Evolutionary conservation across 2,329 filamentous ascomycete species (phyloP).

Genomic region (Fusarium euwallaceae): DNA sequence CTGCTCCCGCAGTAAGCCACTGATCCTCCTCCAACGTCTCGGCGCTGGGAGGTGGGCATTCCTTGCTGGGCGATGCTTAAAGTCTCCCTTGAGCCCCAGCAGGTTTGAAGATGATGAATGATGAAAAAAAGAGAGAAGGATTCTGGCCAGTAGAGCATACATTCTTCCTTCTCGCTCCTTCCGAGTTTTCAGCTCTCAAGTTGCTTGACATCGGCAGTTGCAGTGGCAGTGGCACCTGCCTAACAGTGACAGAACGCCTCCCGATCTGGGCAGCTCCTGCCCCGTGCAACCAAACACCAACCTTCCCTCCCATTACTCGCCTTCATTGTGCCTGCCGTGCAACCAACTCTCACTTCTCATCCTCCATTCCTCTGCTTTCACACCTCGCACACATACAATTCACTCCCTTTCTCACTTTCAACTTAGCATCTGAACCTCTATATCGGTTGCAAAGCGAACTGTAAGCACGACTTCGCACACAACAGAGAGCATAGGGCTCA

Average conservation of each 20-base stretch:
- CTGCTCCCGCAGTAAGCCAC: constrained; percentile 44
- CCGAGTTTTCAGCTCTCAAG: neutral
- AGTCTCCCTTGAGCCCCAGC: constrained; percentile 42
- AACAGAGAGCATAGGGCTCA: constrained; percentile 13
- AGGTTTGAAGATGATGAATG: constrained; percentile 16
- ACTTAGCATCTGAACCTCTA: constrained; percentile 22
- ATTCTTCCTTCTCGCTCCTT: constrained; percentile 12
- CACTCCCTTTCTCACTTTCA: constrained; percentile 32
- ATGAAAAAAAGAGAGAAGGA: constrained; percentile 16
- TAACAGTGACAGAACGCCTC: constrained; percentile 14
- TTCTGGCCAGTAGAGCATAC: constrained; percentile 5
- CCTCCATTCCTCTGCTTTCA: constrained; percentile 24
- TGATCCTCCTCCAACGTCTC: constrained; percentile 40
- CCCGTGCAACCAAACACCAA: constrained; percentile 34
- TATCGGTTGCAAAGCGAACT: constrained; percentile 14
- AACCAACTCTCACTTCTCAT: constrained; percentile 18
- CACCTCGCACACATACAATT: constrained; percentile 31
- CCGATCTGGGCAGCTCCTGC: constrained; percentile 35
- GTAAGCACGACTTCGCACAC: constrained; percentile 33
- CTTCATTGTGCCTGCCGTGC: constrained; percentile 38
- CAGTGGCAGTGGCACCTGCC: constrained; percentile 11
- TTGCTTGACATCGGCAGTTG: constrained; percentile 9
- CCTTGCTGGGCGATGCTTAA: constrained; percentile 40
- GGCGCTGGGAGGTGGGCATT: constrained; percentile 39
- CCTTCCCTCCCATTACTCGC: constrained; percentile 27